Evolutionary conservation across 306 rosid genomes (phyloP).

Genomic region (Sophora flavescens): DNA sequence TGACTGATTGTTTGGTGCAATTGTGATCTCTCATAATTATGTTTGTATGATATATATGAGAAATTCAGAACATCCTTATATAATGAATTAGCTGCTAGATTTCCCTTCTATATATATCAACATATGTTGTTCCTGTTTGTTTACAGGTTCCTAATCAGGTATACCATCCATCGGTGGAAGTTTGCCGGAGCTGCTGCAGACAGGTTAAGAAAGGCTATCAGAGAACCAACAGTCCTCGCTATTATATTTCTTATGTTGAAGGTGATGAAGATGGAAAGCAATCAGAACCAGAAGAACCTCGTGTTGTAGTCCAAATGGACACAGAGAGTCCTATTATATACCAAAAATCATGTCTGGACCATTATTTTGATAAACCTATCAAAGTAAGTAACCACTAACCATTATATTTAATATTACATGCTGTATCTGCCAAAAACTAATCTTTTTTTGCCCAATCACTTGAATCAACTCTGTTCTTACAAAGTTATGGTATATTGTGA

Average conservation of each 20-base stretch:
- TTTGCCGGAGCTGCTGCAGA: conserved; percentile 70
- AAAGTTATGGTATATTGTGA: neutral
- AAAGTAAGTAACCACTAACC: conserved; percentile 56
- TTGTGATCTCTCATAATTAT: neutral
- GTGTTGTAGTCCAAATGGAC: conserved; percentile 87
- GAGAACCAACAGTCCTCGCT: conserved; percentile 71
- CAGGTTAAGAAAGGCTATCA: conserved; percentile 75
- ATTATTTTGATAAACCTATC: conserved; percentile 77
- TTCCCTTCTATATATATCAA: conserved; percentile 22
- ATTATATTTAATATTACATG: neutral
- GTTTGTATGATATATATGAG: conserved; percentile 7
- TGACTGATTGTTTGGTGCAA: conserved; percentile 20
- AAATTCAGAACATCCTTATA: neutral
- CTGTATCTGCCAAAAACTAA: neutral
- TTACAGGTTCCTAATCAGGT: conserved; percentile 68
- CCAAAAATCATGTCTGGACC: conserved; percentile 84
- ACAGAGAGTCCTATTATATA: conserved; percentile 81
- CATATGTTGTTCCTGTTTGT: conserved; percentile 22
- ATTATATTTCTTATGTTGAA: conserved; percentile 67
- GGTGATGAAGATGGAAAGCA: conserved; percentile 53
- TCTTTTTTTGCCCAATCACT: neutral
- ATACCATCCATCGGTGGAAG: conserved; percentile 76
- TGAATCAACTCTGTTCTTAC: neutral
- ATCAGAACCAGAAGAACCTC: conserved; percentile 63
- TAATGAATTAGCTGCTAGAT: neutral